A percentile compares a stretch with the other conserved stretches of the same genome.
These are phyloP conservation scores for Nicotiana tabacum DNA, from an alignment of 257 asterid species.

Conservation along the genomic window DNA sequence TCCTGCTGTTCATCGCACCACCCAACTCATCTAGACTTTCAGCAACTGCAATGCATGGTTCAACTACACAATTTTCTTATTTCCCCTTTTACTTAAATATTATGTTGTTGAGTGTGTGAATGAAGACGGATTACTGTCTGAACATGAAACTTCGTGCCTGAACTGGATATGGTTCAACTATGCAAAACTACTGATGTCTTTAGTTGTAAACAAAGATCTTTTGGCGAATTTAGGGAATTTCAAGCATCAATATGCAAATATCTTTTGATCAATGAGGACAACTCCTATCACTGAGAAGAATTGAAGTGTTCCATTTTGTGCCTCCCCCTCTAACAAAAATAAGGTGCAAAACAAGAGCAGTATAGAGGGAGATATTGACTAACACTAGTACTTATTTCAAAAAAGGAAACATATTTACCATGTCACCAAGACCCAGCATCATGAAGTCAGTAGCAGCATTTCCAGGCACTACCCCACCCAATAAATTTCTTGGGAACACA, in stretches of 20 bases:
- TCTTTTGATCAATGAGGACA: neutral
- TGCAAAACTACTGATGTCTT: neutral
- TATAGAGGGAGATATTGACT: neutral
- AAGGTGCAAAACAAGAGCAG: neutral
- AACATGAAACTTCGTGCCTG: neutral
- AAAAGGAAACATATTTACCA: constrained; percentile 43
- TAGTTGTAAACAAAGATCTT: neutral
- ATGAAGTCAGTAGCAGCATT: constrained; percentile 58
- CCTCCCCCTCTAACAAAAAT: neutral
- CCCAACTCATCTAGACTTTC: neutral
- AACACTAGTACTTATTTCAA: neutral
- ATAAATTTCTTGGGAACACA: constrained; percentile 83
- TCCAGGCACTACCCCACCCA: constrained; percentile 73
- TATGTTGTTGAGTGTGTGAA: neutral
- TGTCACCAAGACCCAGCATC: constrained; percentile 97
- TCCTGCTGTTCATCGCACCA: neutral
- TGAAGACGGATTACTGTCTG: neutral
- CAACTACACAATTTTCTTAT: neutral
- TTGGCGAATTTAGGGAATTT: neutral
- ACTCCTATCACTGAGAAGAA: neutral
- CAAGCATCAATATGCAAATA: neutral
- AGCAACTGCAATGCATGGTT: neutral
- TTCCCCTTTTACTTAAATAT: neutral
- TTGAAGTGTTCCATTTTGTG: neutral
- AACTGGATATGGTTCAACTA: neutral